Base-by-base conservation (phyloP, 2,329 filamentous ascomycete species). In the Daldinia eschscholtzii region DNA sequence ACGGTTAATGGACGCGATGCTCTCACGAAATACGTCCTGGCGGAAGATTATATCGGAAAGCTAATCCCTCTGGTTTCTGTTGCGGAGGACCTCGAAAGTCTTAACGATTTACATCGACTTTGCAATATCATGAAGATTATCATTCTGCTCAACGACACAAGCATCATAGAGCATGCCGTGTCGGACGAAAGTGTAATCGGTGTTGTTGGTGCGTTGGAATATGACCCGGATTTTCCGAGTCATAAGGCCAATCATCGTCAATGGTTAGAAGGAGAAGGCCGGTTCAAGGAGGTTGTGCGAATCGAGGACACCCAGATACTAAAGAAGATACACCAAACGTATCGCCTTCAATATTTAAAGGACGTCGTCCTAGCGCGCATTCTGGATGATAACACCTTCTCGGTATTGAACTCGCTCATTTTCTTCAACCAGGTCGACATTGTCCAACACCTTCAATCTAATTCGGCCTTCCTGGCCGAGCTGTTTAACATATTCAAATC, bases 401-500 rank as follows among this genome's bases (percentile, higher is more conserved):
- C 93, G 26, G 94, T 98, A 28, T 89, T 99, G 72, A 99, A 98
- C 81, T 97, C 94, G 57, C 87, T 98, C 74, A 99, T 99, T 73
- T 99, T 98, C 83, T 99, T 97, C 86, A 96, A 98, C 82, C 96
- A 99, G 82, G 94, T 98, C 75, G 96, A 98, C 77, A 98, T 99
- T 77, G 92, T 99, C 57, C 93, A 95, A 77, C 93, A 98, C 80
- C 86, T 99, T n/a, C 94, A 98, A 80, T 86, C 86, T 28, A 97
- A 97, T 75, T 84, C 84, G 0, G 81, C 82, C 1, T 98, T 97
- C 76, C 83, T 98, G 30, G 90, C 89, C 72, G 93, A 98, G 70
- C 86, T 98, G 3, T 99, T 98, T 79, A 87, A 88, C 61, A 93
- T 98, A 70, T 98, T 98, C 76, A 88, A 86, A 20, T 83, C 89